Evolutionary conservation across 495 filamentous ascomycete genomes (phyloP).

Genomic region (Penicillium simplicissimum): DNA sequence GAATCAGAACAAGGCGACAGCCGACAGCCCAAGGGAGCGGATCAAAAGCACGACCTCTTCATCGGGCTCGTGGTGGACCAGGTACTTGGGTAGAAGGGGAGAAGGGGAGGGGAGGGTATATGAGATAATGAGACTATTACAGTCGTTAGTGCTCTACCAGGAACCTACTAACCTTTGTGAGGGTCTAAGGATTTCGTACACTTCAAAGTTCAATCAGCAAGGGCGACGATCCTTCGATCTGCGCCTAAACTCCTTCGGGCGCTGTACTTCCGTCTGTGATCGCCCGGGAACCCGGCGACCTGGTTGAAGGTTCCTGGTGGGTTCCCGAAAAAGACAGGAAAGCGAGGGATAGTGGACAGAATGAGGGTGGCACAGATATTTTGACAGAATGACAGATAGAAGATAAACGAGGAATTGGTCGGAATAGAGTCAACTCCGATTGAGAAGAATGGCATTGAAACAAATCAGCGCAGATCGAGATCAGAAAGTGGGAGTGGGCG

Average conservation of each 20-base stretch:
- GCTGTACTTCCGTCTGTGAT: slow-evolving; percentile 24
- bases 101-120: neutral
- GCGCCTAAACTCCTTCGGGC: slow-evolving; percentile 27
- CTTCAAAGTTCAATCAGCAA: neutral
- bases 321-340: slow-evolving; percentile 8
- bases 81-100: slow-evolving; percentile 15
- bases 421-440: neutral
- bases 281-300: slow-evolving; percentile 31
- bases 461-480: neutral
- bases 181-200: too few relatives aligned
- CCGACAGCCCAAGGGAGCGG: neutral
- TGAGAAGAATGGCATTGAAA: neutral
- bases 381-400: neutral
- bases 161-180: neutral
- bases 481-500: neutral
- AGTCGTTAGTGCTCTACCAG: slow-evolving; percentile 9
- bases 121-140: slow-evolving; percentile 20
- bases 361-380: neutral
- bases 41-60: slow-evolving; percentile 13
- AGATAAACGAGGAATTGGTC: neutral
- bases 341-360: slow-evolving; percentile 11
- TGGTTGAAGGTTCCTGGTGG: slow-evolving; percentile 32
- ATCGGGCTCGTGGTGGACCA: slow-evolving; percentile 17
- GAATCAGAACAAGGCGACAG: neutral
- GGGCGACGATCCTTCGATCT: slow-evolving; percentile 20